These are phyloP conservation scores for Fusarium sp. DNA, from an alignment of 2,329 filamentous ascomycete genomes.

Conservation along the genomic window DNA sequence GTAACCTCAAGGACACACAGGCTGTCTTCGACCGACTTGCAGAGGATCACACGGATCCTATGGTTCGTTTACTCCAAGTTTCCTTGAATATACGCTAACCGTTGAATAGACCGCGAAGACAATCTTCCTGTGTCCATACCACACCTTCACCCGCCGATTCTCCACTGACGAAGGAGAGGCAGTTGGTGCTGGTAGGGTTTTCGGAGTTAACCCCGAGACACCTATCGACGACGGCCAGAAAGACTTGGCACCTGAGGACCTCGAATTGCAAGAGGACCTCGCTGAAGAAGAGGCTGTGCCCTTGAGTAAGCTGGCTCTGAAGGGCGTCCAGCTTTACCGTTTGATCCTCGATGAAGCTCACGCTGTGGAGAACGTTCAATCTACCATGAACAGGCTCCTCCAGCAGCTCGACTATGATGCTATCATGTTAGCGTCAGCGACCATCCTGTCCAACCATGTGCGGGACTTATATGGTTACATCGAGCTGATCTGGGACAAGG, in stretches of 20 bases:
- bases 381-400: neutral
- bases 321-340: neutral
- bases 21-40: neutral
- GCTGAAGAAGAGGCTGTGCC: neutral
- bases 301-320: neutral
- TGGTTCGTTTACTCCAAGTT: neutral
- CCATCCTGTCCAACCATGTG: neutral
- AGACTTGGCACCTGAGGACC: neutral
- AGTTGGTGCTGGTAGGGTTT: neutral
- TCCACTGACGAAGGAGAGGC: neutral
- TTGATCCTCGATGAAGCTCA: neutral
- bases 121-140: neutral
- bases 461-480: neutral
- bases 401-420: neutral
- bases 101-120: neutral
- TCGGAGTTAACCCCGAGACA: neutral
- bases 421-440: neutral
- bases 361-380: neutral
- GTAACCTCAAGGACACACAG: neutral
- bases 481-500: neutral
- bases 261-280: neutral
- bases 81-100: neutral
- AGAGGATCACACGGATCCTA: neutral
- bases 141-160: neutral
- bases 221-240: neutral